phyloP scores from a whole-genome alignment of 2,329 filamentous ascomycete species.

The Cladosporium halotolerans region DNA sequence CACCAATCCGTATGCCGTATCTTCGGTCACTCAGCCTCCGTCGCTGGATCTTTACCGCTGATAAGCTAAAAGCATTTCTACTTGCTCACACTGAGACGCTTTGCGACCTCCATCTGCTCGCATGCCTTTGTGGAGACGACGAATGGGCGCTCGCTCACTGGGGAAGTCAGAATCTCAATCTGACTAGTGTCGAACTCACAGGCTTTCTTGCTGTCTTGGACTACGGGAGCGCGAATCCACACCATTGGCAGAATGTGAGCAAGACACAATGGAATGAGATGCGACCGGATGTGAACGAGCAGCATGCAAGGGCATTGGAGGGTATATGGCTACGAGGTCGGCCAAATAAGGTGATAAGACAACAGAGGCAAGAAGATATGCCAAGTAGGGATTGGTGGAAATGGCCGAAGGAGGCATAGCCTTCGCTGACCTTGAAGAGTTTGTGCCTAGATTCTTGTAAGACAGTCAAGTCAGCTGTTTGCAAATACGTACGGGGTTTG shows the following conservation, averaged over 20 bases:
- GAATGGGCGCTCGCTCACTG: neutral
- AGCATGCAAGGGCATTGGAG: neutral
- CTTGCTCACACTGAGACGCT: neutral
- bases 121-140: neutral
- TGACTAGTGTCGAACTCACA: neutral
- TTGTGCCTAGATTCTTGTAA: no score
- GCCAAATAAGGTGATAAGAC: neutral
- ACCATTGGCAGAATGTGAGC: neutral
- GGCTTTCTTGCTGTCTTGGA: neutral
- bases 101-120: neutral
- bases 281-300: neutral
- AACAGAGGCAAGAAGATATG: neutral
- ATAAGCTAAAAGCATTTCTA: neutral
- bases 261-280: neutral
- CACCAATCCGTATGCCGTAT: neutral
- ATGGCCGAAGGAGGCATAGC: no score
- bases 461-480: no score
- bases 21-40: neutral
- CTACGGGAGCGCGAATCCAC: neutral
- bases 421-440: no score
- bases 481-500: no score
- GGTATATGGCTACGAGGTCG: neutral
- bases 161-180: neutral
- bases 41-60: neutral
- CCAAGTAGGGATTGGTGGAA: neutral